Base-by-base conservation (phyloP, 1,284 basidiomycete species). In the Pascua sp. region DNA sequence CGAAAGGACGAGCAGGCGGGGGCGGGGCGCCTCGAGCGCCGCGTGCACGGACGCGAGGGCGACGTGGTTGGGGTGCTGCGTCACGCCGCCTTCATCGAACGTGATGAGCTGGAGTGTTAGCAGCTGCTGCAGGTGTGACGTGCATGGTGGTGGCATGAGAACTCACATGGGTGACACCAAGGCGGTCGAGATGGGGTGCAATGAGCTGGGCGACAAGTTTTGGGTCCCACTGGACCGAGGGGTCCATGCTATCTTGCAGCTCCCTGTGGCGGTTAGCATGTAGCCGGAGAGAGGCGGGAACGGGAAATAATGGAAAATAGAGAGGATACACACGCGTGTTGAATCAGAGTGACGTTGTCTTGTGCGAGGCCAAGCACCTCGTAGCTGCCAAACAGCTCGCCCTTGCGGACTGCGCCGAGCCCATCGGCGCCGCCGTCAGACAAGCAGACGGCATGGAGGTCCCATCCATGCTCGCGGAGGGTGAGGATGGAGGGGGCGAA, bases 1-100 rank as follows among this genome's bases (percentile, higher is more conserved):
- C 62, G 83, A 73, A 37, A 92, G 82, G 18, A 81, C 80, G 72
- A 83, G 86, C 12, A 88, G 75, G 16, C 79, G 80, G 46, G 57
- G 65, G 11, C 44, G 51, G 45, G 60, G 50, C 66, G 40, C 13
- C 24, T 55, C 55, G 15, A 68, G 53, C 17, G 61, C 61, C 32
- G 58, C 32, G 42, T 66, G 80, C 49, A 88, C 87, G 45, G 75
- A 67, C n/a, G 83, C 83, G 17, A 94, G 78, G 0, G 91, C 86
- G 55, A 81, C 81, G 76, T 99, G 95, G 74, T 98, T 99, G 0
- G 90, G 87, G 70, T 98, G 95, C 0, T 80, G 81, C 9, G 92
- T 93, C 5, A 98, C 81, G 1, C 96, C 95, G 4, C 72, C 64
- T 0, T 76, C 62, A 77, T 99, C 95, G 68, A 98, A 98, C 0